phyloP scores from a whole-genome alignment of 2,329 filamentous ascomycete genomes.

The Pestalotiopsis sp. region DNA sequence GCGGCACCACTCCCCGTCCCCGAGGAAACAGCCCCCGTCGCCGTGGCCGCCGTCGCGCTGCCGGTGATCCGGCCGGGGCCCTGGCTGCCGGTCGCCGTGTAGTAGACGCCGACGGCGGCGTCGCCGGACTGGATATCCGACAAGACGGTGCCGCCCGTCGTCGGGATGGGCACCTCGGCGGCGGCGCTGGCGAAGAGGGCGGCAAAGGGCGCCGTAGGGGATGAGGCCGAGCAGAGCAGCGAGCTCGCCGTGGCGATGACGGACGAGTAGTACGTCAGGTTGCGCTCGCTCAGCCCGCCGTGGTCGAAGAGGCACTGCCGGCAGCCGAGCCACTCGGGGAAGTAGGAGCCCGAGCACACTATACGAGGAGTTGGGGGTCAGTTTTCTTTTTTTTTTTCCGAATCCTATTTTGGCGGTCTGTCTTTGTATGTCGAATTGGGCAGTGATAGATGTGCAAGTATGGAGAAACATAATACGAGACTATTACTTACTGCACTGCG shows the following conservation, averaged over 20 bases:
- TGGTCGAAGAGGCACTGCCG: conserved; percentile 42
- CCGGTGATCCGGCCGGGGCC: conserved; percentile 45
- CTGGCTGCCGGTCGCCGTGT: conserved; percentile 38
- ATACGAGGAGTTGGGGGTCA: neutral
- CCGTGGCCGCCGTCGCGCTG: conserved; percentile 36
- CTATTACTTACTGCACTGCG: conserved; percentile 33
- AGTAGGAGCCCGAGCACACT: conserved; percentile 42
- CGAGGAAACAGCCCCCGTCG: conserved; percentile 19
- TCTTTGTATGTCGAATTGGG: neutral
- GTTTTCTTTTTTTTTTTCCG: neutral
- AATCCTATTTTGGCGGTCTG: too few species aligned
- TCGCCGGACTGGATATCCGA: conserved; percentile 36
- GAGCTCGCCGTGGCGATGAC: conserved; percentile 37
- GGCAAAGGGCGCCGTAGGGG: conserved; percentile 37
- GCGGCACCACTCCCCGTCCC: neutral
- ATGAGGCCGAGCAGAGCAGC: conserved; percentile 35
- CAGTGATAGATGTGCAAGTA: neutral
- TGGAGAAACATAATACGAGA: neutral
- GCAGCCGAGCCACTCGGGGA: conserved; percentile 43
- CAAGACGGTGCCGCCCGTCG: conserved; percentile 30
- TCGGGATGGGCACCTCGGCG: conserved; percentile 27
- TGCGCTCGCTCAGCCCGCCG: conserved; percentile 38
- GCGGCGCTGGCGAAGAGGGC: conserved; percentile 34
- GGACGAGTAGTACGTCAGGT: conserved; percentile 32
- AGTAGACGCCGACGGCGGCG: conserved; percentile 44